phyloP scores from a whole-genome alignment of 495 filamentous ascomycete genomes.

The Sporormia fimetaria region DNA sequence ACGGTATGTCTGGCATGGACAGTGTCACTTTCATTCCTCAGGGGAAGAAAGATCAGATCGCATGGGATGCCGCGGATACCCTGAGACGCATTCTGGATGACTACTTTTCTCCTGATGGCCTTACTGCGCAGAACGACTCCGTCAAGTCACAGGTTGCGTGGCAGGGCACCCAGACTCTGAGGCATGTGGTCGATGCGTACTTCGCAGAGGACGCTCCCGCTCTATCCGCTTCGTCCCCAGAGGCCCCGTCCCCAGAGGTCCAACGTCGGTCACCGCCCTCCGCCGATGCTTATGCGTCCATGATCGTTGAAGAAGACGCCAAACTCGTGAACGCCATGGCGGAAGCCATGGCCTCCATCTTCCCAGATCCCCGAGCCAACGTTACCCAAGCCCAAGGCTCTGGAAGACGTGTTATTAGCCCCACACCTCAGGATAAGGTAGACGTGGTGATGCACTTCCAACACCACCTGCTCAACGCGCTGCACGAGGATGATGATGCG shows the following conservation, averaged over 20 bases:
- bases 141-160: background rate
- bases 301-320: background rate
- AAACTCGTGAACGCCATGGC: background rate
- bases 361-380: background rate
- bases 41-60: slow-evolving; percentile 2
- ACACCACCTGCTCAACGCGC: too few relatives aligned
- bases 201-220: too few relatives aligned
- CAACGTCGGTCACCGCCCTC: background rate
- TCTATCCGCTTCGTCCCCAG: too few relatives aligned
- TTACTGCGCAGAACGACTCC: background rate
- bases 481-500: too few relatives aligned
- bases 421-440: too few relatives aligned
- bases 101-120: slow-evolving; percentile 1
- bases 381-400: background rate
- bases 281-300: background rate
- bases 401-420: too few relatives aligned
- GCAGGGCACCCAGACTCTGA: background rate
- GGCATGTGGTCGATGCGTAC: background rate
- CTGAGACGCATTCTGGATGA: slow-evolving; percentile 1
- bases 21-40: background rate
- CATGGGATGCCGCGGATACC: slow-evolving; percentile 1
- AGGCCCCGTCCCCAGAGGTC: background rate
- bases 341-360: background rate
- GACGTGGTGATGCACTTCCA: too few relatives aligned
- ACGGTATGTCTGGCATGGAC: background rate